phyloP scores from a whole-genome alignment of 306 rosid genomes.

The Hippophae gyantsensis region DNA sequence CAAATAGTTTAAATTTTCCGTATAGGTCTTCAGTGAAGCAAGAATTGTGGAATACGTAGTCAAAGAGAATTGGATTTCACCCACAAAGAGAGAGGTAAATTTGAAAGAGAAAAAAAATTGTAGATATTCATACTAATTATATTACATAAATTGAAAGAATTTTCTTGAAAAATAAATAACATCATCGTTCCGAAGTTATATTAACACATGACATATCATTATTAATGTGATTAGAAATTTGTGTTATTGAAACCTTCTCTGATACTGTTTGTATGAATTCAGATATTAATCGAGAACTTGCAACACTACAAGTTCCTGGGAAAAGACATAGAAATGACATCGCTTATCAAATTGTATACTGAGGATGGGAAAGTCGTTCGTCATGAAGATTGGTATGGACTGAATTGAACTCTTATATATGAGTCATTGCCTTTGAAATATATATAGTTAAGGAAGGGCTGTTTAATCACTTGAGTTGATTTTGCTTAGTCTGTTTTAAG shows the following conservation, averaged over 20 bases:
- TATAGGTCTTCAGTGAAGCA: constrained; percentile 66
- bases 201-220: not conserved
- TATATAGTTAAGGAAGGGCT: not conserved
- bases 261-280: constrained; percentile 19
- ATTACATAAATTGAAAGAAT: fast-evolving
- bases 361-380: constrained; percentile 65
- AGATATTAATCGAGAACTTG: constrained; percentile 59
- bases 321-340: constrained; percentile 52
- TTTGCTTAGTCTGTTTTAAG: not conserved
- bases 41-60: constrained; percentile 63
- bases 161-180: too few relatives aligned
- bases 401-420: not conserved
- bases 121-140: too few relatives aligned
- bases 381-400: constrained; percentile 76
- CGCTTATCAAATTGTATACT: constrained; percentile 59
- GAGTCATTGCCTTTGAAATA: too few relatives aligned
- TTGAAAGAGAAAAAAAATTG: not conserved
- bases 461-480: not conserved
- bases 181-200: too few relatives aligned
- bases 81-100: constrained; percentile 67
- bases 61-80: constrained; percentile 49
- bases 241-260: constrained; percentile 1
- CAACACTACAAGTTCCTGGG: constrained; percentile 68
- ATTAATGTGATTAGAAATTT: not conserved
- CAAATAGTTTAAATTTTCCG: not conserved